Conservation (phyloP, 2,329 filamentous ascomycete genomes). For the Fusarium floridanum region DNA sequence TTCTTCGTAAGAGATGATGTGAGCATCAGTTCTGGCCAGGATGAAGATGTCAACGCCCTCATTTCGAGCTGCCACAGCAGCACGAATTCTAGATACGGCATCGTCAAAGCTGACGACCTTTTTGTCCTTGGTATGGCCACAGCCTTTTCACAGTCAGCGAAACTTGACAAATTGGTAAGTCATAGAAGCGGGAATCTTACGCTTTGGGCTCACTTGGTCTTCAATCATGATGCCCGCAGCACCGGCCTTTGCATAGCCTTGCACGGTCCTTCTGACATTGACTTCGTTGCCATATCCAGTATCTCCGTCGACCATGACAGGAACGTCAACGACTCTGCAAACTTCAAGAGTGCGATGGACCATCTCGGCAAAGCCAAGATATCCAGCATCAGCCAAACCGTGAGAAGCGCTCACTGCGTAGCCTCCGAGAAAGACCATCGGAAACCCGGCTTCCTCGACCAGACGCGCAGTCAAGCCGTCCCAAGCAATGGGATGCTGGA, state of each 20-base stretch:
- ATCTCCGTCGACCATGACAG: neutral
- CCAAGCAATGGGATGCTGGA: neutral
- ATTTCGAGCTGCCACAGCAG: neutral
- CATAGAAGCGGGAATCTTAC: neutral
- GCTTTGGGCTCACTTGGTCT: neutral
- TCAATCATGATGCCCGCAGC: neutral
- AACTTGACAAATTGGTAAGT: no score
- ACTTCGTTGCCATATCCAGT: neutral
- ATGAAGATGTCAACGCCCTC: neutral
- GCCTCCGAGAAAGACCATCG: neutral
- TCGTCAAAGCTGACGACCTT: neutral
- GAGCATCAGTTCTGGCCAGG: neutral
- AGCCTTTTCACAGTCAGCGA: neutral
- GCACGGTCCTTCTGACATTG: neutral
- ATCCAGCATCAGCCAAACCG: neutral
- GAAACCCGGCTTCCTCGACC: neutral
- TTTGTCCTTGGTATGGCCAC: neutral
- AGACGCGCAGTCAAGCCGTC: neutral
- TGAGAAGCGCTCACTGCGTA: neutral
- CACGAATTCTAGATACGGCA: neutral
- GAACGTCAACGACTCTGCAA: neutral
- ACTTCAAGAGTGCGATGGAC: neutral
- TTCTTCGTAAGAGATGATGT: neutral
- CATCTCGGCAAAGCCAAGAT: constrained; percentile 1
- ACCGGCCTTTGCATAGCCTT: neutral